Base-by-base conservation (phyloP, 2,329 filamentous ascomycete species). In the Venturia asperata region DNA sequence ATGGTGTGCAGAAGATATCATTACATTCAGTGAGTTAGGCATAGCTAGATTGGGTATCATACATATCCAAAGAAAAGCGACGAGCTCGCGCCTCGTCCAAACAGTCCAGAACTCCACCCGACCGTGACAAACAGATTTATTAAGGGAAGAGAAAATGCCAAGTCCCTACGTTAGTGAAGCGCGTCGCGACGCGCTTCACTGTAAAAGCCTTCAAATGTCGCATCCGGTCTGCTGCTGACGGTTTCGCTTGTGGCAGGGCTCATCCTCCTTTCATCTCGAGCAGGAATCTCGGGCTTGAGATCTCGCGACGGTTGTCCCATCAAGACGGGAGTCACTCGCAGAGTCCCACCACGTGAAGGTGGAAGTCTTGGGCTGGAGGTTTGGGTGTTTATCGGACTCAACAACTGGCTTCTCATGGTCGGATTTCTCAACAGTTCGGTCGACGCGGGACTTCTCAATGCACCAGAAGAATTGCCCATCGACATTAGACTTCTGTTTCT, bases 231-330 rank as follows among this genome's bases (percentile, higher is more conserved):
- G 30, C 56, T 56, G 24, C 34, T 42, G 37, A 42, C 27, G 37
- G 37, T 24, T 19, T 42, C 37, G 42, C 39, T 61, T 45, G 1
- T 24, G 13, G 15, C 30, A n/a, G 60, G 60, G 21, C n/a, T 61
- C 24, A 45, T 24, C 21, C 39, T 61, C 10, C 60, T 61, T n/a
- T 27, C 39, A 61, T 61, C 42, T 19, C 42, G 42, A n/a, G 42
- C 15, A 27, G 60, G 60, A 15, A 43, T 34, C 15, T 61, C 42
- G 39, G 60, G 60, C 37, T 61, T 61, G 52, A 58, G 52, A 30
- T 58, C 52, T 37, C 52, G 30, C 13, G 34, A 24, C n/a, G 60
- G 39, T 39, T 47, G 60, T 24, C 39, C 21, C 60, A 47, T 43
- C 19, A 42, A 17, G 10, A 43, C 39, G 4, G 39, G 43, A 30